Conservation (phyloP, 2,329 filamentous ascomycete genomes). For the Pseudogymnoascus sp. region DNA sequence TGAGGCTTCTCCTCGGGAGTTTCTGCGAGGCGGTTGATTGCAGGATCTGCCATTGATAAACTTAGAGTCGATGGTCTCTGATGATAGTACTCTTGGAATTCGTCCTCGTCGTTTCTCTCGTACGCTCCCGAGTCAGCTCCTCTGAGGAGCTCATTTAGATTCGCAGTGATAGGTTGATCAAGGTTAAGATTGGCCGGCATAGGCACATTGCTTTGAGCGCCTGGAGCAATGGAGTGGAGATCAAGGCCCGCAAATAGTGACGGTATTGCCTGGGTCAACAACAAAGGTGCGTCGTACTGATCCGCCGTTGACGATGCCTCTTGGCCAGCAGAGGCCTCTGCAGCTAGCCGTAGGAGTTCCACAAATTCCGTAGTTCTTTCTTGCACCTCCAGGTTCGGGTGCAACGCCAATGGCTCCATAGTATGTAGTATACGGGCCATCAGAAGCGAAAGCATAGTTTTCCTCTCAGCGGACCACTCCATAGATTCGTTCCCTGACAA, state of each 20-base stretch:
- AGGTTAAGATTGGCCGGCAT: slow-evolving; percentile 67
- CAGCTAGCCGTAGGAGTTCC: slow-evolving; percentile 78
- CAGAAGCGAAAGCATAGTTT: slow-evolving; percentile 65
- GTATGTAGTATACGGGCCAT: slow-evolving; percentile 76
- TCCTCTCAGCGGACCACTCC: slow-evolving; percentile 64
- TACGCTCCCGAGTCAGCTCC: slow-evolving; percentile 42
- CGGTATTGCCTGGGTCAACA: slow-evolving; percentile 86
- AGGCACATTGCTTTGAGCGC: slow-evolving; percentile 80
- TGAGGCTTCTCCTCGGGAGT: slow-evolving; percentile 36
- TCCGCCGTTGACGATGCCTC: slow-evolving; percentile 44
- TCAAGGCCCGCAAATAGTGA: slow-evolving; percentile 79
- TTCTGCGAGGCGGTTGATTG: slow-evolving; percentile 44
- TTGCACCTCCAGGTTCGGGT: slow-evolving; percentile 88
- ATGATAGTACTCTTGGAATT: slow-evolving; percentile 60
- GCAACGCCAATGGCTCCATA: slow-evolving; percentile 66
- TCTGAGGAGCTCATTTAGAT: slow-evolving; percentile 57
- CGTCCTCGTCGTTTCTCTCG: slow-evolving; percentile 48
- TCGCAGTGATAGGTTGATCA: slow-evolving; percentile 70
- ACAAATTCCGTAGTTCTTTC: slow-evolving; percentile 88
- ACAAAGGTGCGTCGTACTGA: slow-evolving; percentile 62
- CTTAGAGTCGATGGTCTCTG: slow-evolving; percentile 39
- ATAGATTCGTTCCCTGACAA: slow-evolving; percentile 57
- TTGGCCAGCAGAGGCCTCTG: slow-evolving; percentile 68
- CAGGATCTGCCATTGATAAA: slow-evolving; percentile 43
- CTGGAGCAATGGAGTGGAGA: slow-evolving; percentile 78